Evolutionary conservation across 805 yeast genomes (phyloP).

Genomic region (Nakazawaea holstii): DNA sequence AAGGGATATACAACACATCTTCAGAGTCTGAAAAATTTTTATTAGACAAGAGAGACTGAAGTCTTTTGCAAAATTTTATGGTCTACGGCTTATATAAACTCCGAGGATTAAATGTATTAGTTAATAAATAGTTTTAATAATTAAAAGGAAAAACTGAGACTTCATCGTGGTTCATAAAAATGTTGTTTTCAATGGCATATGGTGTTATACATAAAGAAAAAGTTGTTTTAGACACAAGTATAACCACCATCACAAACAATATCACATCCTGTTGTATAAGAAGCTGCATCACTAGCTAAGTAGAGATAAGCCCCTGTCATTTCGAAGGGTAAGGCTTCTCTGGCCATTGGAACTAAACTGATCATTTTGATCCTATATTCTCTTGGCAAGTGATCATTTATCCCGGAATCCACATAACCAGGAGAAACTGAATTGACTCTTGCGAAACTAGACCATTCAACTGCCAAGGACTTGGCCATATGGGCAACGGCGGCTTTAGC

Average conservation of each 20-base stretch:
- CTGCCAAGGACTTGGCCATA: conserved; percentile 40
- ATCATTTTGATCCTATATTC: conserved; percentile 25
- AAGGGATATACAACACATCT: too few relatives aligned
- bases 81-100: too few relatives aligned
- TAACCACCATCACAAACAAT: conserved; percentile 51
- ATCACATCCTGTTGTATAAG: conserved; percentile 46
- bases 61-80: too few relatives aligned
- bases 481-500: conserved; percentile 48
- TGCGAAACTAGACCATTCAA: conserved; percentile 45
- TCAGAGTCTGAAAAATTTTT: too few relatives aligned
- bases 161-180: too few relatives aligned
- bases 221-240: conserved; percentile 18
- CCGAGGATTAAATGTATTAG: too few relatives aligned
- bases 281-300: conserved; percentile 47
- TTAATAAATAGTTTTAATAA: too few relatives aligned
- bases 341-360: conserved; percentile 37
- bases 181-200: too few relatives aligned
- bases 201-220: conserved; percentile 17
- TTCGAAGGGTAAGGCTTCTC: conserved; percentile 47
- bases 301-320: conserved; percentile 48
- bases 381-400: conserved; percentile 26
- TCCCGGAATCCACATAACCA: conserved; percentile 46
- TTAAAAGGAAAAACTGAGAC: too few relatives aligned
- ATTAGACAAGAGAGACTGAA: too few relatives aligned
- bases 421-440: conserved; percentile 49